Conservation (phyloP, 345 rosid species). For the Boechera retrofracta region DNA sequence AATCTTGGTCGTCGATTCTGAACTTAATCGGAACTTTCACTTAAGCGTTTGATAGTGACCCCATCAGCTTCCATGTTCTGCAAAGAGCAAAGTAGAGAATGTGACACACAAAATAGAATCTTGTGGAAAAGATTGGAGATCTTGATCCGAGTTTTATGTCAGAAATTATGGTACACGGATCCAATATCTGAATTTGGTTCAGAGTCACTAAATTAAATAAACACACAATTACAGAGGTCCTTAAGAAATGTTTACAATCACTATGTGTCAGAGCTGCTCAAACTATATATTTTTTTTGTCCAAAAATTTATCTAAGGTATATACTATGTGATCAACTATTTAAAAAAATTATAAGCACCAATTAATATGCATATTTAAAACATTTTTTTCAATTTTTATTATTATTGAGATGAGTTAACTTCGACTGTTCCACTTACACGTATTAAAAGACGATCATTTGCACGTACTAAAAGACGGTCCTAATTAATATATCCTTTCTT, state of each 20-base stretch:
- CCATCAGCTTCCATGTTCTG: conserved; percentile 49
- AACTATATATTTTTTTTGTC: too few species aligned
- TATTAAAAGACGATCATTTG: too few species aligned
- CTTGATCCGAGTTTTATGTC: neutral
- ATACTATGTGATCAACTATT: too few species aligned
- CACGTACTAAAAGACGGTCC: too few species aligned
- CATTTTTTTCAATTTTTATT: too few species aligned
- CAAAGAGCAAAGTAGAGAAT: conserved; percentile 12
- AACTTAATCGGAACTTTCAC: conserved; percentile 48
- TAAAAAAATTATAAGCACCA: too few species aligned
- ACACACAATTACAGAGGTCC: neutral
- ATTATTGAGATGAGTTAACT: too few species aligned
- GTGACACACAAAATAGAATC: neutral
- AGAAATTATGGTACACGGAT: neutral
- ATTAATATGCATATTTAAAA: too few species aligned
- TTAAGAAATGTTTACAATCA: neutral
- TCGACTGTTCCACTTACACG: too few species aligned
- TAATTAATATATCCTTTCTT: too few species aligned
- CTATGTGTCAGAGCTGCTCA: too few species aligned
- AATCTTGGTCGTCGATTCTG: conserved; percentile 39
- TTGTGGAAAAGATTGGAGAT: neutral
- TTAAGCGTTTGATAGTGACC: conserved; percentile 16
- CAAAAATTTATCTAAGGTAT: too few species aligned
- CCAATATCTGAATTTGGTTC: conserved; percentile 9
- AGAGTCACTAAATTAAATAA: conserved; percentile 2